A percentile compares a stretch with the other conserved stretches of the same genome.
phyloP scores from a whole-genome alignment of 1,284 basidiomycete species.

The Malassezia arunalokei region DNA sequence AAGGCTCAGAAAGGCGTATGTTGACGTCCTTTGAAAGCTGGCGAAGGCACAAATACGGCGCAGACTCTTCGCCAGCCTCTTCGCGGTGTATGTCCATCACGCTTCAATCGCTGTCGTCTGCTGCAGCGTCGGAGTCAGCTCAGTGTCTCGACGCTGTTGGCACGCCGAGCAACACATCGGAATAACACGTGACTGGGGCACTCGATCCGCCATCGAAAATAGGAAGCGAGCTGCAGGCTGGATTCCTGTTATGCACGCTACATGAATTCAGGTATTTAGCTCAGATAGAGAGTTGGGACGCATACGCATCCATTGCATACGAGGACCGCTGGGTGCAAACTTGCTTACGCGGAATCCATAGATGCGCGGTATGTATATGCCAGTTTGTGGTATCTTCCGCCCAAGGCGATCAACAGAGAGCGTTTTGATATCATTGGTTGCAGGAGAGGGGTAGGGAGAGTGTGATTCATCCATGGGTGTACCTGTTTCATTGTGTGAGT shows the following conservation, averaged over 20 bases:
- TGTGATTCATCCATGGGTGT: constrained; percentile 7
- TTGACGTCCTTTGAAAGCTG: constrained; percentile 37
- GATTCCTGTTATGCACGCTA: too few relatives aligned
- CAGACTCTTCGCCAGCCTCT: constrained; percentile 13
- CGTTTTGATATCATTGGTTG: neutral
- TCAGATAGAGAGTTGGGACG: constrained; percentile 68
- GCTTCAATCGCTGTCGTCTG: too few relatives aligned
- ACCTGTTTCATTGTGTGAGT: neutral
- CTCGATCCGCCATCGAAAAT: too few relatives aligned
- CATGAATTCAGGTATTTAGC: constrained; percentile 51
- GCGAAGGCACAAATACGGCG: constrained; percentile 24
- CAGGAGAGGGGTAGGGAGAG: neutral
- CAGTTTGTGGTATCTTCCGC: constrained; percentile 20
- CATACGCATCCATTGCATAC: constrained; percentile 89
- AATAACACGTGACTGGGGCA: too few relatives aligned
- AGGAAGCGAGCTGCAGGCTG: too few relatives aligned
- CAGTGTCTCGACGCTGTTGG: too few relatives aligned
- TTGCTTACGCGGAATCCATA: constrained; percentile 62
- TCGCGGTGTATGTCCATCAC: constrained; percentile 9
- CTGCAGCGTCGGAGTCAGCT: too few relatives aligned
- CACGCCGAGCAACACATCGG: too few relatives aligned
- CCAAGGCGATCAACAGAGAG: constrained; percentile 22
- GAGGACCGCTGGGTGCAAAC: constrained; percentile 66
- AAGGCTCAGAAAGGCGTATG: constrained; percentile 35
- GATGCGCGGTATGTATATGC: constrained; percentile 81